Evolutionary conservation across 768 basidiomycete genomes (phyloP).

Genomic region (Pleurotus tuoliensis): DNA sequence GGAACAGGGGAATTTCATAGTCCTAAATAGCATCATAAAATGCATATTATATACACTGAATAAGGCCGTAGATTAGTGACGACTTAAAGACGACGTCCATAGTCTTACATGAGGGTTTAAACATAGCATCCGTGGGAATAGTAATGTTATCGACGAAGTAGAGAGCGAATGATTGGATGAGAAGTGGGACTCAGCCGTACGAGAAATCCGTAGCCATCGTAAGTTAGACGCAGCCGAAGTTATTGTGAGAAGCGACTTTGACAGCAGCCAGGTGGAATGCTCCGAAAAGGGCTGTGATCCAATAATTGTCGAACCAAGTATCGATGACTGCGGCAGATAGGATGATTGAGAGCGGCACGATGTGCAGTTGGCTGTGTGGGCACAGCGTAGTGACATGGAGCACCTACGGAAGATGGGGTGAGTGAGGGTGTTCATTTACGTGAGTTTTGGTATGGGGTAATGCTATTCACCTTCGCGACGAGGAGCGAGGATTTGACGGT

Average conservation of each 20-base stretch:
- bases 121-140: too few species aligned
- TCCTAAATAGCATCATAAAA: too few species aligned
- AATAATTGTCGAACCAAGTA: conserved; percentile 38
- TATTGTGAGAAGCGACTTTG: conserved; percentile 8
- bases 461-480: conserved; percentile 4
- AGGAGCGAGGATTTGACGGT: conserved; percentile 9
- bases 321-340: conserved; percentile 40
- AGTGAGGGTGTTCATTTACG: not conserved
- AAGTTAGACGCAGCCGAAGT: too few species aligned
- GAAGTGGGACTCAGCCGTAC: too few species aligned
- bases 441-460: not conserved
- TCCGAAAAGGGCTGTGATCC: conserved; percentile 33
- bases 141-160: too few species aligned
- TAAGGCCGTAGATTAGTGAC: too few species aligned
- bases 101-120: too few species aligned
- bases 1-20: too few species aligned
- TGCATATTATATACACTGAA: too few species aligned
- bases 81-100: too few species aligned
- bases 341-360: conserved; percentile 17
- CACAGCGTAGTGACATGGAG: conserved; percentile 22
- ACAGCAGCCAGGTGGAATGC: conserved; percentile 31
- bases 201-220: too few species aligned
- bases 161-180: too few species aligned
- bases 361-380: conserved; percentile 12
- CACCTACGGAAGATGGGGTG: conserved; percentile 10